These are phyloP conservation scores for Nephelium lappaceum DNA, from an alignment of 345 rosid species.

Conservation along the genomic window DNA sequence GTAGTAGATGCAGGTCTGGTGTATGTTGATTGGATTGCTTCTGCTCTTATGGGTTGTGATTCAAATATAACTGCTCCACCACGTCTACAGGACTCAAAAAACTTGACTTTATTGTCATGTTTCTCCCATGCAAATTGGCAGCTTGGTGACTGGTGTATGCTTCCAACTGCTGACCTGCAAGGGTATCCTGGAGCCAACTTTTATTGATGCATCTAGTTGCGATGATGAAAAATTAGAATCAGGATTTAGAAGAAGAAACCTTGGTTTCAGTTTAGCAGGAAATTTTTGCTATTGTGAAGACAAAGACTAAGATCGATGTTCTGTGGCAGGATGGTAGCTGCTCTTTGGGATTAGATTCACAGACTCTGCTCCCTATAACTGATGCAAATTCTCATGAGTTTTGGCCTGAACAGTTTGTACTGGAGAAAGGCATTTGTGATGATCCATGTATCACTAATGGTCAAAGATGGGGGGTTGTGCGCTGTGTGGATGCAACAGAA, in stretches of 20 bases:
- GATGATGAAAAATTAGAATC: constrained; percentile 34
- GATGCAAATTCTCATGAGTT: constrained; percentile 73
- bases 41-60: constrained; percentile 42
- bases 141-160: constrained; percentile 92
- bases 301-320: constrained; percentile 67
- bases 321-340: constrained; percentile 85
- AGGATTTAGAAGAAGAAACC: constrained; percentile 38
- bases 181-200: constrained; percentile 27
- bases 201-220: constrained; percentile 27
- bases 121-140: constrained; percentile 86
- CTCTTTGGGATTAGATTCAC: constrained; percentile 57
- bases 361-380: constrained; percentile 61
- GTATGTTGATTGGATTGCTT: constrained; percentile 83
- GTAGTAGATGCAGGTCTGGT: constrained; percentile 66
- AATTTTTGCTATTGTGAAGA: constrained; percentile 62
- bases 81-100: constrained; percentile 55
- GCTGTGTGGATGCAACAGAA: constrained; percentile 71
- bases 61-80: constrained; percentile 47
- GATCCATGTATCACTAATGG: constrained; percentile 39
- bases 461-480: constrained; percentile 74
- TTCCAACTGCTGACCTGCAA: constrained; percentile 40
- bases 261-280: constrained; percentile 36
- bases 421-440: constrained; percentile 55
- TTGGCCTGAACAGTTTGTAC: constrained; percentile 92
- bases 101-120: constrained; percentile 60